These are phyloP conservation scores for Trypanosomatidae sp. DNA, from an alignment of 208 protist genomes.

Conservation along the genomic window DNA sequence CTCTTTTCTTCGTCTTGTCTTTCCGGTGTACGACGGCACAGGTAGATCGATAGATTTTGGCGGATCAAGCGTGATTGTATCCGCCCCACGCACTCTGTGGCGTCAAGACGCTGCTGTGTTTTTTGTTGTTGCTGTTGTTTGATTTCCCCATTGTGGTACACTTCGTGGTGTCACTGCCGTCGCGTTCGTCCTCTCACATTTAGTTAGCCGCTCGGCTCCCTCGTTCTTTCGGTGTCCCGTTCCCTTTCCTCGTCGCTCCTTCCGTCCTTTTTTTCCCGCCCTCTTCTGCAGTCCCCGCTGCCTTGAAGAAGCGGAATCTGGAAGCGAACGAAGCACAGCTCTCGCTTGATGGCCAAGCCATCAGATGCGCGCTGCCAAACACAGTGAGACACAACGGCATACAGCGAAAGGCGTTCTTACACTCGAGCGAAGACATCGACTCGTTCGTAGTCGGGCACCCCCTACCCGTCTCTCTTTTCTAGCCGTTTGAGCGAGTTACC, in stretches of 20 bases:
- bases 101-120: neutral
- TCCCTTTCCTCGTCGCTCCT: neutral
- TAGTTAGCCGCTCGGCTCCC: neutral
- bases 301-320: neutral
- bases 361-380: neutral
- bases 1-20: neutral
- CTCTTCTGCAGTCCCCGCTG: neutral
- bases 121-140: neutral
- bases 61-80: neutral
- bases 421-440: neutral
- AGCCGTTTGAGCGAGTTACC: neutral
- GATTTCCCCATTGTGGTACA: neutral
- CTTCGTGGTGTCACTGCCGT: neutral
- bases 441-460: neutral
- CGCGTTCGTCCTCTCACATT: neutral
- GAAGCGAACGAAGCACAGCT: neutral
- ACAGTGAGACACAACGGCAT: neutral
- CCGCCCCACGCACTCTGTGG: neutral
- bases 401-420: neutral
- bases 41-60: neutral
- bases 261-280: neutral
- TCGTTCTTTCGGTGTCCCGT: neutral
- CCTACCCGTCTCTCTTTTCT: slow-evolving; percentile 6
- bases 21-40: neutral
- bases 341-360: neutral